Percentiles rank a stretch among this genome's conserved stretches.
phyloP scores from a whole-genome alignment of 352 stramenopile species.

The Phytophthora quininea region DNA sequence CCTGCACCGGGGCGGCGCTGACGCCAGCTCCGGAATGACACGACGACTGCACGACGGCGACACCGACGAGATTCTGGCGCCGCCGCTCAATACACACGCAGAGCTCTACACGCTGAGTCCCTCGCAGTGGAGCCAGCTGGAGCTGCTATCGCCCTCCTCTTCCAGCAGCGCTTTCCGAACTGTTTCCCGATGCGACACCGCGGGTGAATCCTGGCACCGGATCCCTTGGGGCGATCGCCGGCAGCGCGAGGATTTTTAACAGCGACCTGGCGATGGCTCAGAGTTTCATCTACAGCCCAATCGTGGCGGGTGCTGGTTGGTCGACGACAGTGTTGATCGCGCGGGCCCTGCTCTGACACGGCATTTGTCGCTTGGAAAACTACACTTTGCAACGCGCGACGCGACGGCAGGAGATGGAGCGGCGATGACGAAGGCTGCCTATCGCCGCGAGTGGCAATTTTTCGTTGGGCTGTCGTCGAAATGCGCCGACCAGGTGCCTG shows the following conservation, averaged over 20 bases:
- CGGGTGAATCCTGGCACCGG: background rate
- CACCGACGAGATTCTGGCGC: background rate
- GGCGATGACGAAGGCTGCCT: too few species aligned
- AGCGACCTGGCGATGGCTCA: background rate
- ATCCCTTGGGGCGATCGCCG: background rate
- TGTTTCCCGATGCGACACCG: constrained; percentile 1
- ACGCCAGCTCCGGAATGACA: background rate
- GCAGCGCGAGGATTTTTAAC: background rate
- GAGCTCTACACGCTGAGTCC: background rate
- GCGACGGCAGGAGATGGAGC: background rate
- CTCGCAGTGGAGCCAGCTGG: background rate
- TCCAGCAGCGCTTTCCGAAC: background rate
- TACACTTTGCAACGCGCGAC: background rate
- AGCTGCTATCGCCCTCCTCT: background rate
- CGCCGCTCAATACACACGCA: background rate
- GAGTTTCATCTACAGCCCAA: background rate
- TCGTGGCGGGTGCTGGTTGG: background rate
- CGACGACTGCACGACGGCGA: background rate
- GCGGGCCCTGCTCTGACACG: background rate
- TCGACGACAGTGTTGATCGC: background rate
- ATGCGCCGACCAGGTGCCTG: too few species aligned
- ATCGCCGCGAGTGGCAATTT: too few species aligned
- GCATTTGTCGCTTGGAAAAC: background rate
- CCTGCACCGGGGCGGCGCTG: background rate
- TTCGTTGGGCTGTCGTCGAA: too few species aligned